Evolutionary conservation across 2,329 filamentous ascomycete genomes (phyloP).

Genomic region (Hypoxylon sp.): DNA sequence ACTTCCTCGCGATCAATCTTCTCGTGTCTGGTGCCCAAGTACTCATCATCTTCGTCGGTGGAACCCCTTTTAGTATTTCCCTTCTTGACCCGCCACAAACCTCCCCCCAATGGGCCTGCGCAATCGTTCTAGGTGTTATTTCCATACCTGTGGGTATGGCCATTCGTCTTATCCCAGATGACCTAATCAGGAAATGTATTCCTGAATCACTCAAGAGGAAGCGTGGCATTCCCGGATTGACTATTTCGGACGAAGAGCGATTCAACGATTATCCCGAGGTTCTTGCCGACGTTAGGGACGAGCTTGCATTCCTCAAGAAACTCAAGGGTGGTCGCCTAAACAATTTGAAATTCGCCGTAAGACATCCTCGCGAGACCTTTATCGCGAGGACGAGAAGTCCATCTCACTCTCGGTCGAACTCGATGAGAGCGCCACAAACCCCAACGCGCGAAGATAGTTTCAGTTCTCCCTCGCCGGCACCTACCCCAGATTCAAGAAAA

Average conservation of each 20-base stretch:
- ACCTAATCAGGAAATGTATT: slow-evolving; percentile 67
- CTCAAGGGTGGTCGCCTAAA: slow-evolving; percentile 87
- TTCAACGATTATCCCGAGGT: slow-evolving; percentile 78
- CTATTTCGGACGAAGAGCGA: slow-evolving; percentile 74
- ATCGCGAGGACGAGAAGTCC: slow-evolving; percentile 71
- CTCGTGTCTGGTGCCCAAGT: slow-evolving; percentile 92
- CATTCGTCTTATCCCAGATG: slow-evolving; percentile 86
- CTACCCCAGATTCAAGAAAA: slow-evolving; percentile 71
- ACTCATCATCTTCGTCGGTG: slow-evolving; percentile 90
- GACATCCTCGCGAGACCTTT: slow-evolving; percentile 79
- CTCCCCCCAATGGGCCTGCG: slow-evolving; percentile 87
- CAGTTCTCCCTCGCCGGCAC: slow-evolving; percentile 61
- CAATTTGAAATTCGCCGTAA: slow-evolving; percentile 82
- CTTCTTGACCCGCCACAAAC: slow-evolving; percentile 66
- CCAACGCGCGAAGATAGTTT: slow-evolving; percentile 71
- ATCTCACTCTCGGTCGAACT: slow-evolving; percentile 74
- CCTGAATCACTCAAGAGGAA: slow-evolving; percentile 66
- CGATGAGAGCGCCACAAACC: slow-evolving; percentile 71
- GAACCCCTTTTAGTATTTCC: slow-evolving; percentile 81
- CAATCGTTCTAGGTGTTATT: slow-evolving; percentile 83
- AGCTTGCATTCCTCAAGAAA: slow-evolving; percentile 83
- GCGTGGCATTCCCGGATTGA: slow-evolving; percentile 66
- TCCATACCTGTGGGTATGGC: slow-evolving; percentile 87
- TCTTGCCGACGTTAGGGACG: slow-evolving; percentile 80
- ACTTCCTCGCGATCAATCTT: slow-evolving; percentile 87